Percentiles rank a stretch among this genome's conserved stretches.
phyloP scores from a whole-genome alignment of 2,329 filamentous ascomycete species.

The Aspergillus puulaauensis region DNA sequence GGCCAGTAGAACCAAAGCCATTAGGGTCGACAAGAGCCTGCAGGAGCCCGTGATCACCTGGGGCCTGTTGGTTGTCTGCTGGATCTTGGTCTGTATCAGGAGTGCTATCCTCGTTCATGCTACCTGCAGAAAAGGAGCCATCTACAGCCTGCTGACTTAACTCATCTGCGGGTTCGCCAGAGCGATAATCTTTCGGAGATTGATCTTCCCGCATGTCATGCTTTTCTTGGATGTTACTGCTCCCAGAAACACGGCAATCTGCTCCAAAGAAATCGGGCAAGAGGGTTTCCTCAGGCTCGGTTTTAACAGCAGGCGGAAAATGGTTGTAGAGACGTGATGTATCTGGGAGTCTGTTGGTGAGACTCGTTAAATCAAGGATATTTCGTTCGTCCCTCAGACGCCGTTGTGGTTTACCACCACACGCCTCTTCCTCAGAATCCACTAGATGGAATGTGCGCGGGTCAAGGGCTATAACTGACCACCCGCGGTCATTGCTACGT shows the following conservation, averaged over 20 bases:
- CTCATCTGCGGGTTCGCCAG: slow-evolving; percentile 15
- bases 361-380: slow-evolving; percentile 31
- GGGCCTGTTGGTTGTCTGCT: slow-evolving; percentile 10
- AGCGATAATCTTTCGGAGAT: slow-evolving; percentile 4
- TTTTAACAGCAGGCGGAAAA: slow-evolving; percentile 22
- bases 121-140: slow-evolving; percentile 19
- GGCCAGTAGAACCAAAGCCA: slow-evolving; percentile 3
- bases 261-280: slow-evolving; percentile 31
- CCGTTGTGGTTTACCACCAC: slow-evolving; percentile 34
- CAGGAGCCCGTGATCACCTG: background rate
- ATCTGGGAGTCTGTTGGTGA: slow-evolving; percentile 26
- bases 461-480: slow-evolving; percentile 48
- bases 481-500: slow-evolving; percentile 36
- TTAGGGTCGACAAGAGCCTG: slow-evolving; percentile 3
- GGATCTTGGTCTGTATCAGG: slow-evolving; percentile 14
- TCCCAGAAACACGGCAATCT: slow-evolving; percentile 21
- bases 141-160: slow-evolving; percentile 22
- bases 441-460: slow-evolving; percentile 42
- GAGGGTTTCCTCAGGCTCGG: slow-evolving; percentile 20
- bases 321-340: slow-evolving; percentile 30
- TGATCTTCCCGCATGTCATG: background rate
- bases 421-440: slow-evolving; percentile 38
- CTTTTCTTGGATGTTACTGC: background rate
- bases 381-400: slow-evolving; percentile 17
- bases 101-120: slow-evolving; percentile 11